Base-by-base conservation (phyloP, 768 basidiomycete species). In the Lentinus brumalis region DNA sequence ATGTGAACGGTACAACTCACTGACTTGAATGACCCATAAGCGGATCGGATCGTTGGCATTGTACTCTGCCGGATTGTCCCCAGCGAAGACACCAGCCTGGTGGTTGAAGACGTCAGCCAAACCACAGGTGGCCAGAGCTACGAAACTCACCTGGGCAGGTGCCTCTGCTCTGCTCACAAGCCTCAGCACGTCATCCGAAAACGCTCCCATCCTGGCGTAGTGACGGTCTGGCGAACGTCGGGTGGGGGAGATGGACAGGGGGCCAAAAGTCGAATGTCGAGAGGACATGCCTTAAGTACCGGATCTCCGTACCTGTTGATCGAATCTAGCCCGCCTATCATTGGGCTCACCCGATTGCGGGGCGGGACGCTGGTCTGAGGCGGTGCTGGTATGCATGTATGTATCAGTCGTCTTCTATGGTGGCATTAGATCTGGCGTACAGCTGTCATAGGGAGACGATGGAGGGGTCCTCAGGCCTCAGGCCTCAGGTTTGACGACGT, bases 11-110 rank as follows among this genome's bases (percentile, higher is more conserved):
- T 15, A 32, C 18, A 29, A 77, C 82, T 57, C 59, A 91, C 92
- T 76, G 18, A 90, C 75, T 78, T 92, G 89, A 55, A 92, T 86
- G 56, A 87, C 79, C 89, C 89, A 92, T 76, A 92, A 74, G 49
- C 79, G 77, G 67, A 95, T 75, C 21, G 94, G 94, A 70, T 96
- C 87, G 9, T 69, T 65, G 0, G 77, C 12, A 62, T 88, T 86
- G 45, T 55, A 60, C 14, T 54, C 26, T 16, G 59, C 11, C 4
- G 59, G 59, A 29, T 60, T 60, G 26, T 54, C 46, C 7, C 59
- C 59, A 39, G 57, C 83, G 30, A 96, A 80, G 14, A 96, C 77
- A 55, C 92, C 92, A 16, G 87, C 90, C 90, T 92, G 65, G 11
- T 11, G 18, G 21, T 41, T 35, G 18, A 42, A 9, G 8, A 11